Conservation (phyloP, 345 rosid species). For the Ceriops tagal region DNA sequence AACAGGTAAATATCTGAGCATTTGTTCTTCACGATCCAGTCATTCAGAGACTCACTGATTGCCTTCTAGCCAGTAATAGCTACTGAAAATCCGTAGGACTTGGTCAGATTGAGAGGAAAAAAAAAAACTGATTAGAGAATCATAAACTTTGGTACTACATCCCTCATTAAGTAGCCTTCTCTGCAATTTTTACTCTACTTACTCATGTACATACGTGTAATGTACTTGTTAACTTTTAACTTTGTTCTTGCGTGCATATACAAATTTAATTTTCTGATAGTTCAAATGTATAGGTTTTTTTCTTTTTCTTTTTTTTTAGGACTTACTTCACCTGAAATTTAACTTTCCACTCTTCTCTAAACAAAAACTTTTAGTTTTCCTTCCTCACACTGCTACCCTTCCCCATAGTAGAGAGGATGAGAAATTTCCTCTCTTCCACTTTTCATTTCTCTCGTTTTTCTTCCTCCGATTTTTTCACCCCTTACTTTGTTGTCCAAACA, state of each 20-base stretch:
- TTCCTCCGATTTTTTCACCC: constrained; percentile 28
- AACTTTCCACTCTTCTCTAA: not conserved
- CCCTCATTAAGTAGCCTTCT: constrained; percentile 44
- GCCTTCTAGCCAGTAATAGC: constrained; percentile 10
- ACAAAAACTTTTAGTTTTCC: constrained; percentile 16
- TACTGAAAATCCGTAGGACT: constrained; percentile 43
- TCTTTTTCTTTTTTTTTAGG: too few species aligned
- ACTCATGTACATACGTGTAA: too few species aligned
- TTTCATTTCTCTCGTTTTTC: too few species aligned
- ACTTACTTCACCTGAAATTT: not conserved
- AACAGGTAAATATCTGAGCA: constrained; percentile 41
- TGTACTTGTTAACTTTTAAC: too few species aligned
- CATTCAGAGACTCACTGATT: not conserved
- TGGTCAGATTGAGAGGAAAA: constrained; percentile 70
- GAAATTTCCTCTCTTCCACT: too few species aligned
- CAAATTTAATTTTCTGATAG: too few species aligned
- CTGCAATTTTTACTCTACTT: not conserved
- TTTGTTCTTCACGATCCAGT: not conserved
- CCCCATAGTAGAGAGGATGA: too few species aligned
- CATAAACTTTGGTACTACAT: constrained; percentile 72
- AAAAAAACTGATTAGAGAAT: constrained; percentile 55
- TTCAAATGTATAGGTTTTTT: too few species aligned
- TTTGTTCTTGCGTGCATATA: too few species aligned
- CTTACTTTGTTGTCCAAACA: constrained; percentile 61
- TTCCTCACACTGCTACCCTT: constrained; percentile 34